Percentiles rank a stretch among this genome's conserved stretches.
Conservation (phyloP, 2,329 filamentous ascomycete genomes). For the Venturia oleaginea region DNA sequence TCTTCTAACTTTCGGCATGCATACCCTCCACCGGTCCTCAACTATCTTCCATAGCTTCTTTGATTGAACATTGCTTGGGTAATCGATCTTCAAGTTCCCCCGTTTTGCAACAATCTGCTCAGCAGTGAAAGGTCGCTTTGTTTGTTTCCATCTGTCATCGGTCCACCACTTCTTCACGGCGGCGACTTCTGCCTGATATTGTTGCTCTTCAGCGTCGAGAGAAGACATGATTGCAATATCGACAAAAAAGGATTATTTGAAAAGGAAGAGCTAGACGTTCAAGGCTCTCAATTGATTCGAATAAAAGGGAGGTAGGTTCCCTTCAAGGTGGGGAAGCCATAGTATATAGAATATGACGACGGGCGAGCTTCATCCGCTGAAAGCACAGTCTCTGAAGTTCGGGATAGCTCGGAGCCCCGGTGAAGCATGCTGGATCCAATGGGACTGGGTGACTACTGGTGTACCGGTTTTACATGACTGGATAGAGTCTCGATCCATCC, state of each 20-base stretch:
- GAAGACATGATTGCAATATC: conserved; percentile 27
- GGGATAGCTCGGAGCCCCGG: background rate
- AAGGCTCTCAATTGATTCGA: conserved; percentile 1
- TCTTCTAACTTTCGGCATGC: conserved; percentile 17
- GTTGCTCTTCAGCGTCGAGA: conserved; percentile 58
- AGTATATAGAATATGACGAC: conserved; percentile 11
- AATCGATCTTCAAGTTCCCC: conserved; percentile 81
- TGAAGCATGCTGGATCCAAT: background rate
- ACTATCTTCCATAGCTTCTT: conserved; percentile 95
- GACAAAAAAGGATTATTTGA: background rate
- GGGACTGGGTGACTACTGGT: background rate
- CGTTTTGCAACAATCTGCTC: conserved; percentile 96
- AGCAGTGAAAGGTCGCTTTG: conserved; percentile 84
- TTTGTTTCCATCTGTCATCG: conserved; percentile 84
- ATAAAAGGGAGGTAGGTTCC: background rate
- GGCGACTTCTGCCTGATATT: conserved; percentile 74
- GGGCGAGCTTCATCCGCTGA: conserved; percentile 5
- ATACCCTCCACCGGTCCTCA: conserved; percentile 75
- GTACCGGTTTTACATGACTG: background rate
- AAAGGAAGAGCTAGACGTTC: background rate
- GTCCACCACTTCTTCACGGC: conserved; percentile 92
- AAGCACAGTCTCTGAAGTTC: conserved; percentile 4
- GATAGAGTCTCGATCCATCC: conserved; percentile 3
- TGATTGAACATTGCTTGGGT: conserved; percentile 76
- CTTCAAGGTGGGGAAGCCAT: conserved; percentile 1